A percentile compares a stretch with the other conserved stretches of the same genome.
phyloP scores from a whole-genome alignment of 345 rosid species.

The Gossypium stocksii region DNA sequence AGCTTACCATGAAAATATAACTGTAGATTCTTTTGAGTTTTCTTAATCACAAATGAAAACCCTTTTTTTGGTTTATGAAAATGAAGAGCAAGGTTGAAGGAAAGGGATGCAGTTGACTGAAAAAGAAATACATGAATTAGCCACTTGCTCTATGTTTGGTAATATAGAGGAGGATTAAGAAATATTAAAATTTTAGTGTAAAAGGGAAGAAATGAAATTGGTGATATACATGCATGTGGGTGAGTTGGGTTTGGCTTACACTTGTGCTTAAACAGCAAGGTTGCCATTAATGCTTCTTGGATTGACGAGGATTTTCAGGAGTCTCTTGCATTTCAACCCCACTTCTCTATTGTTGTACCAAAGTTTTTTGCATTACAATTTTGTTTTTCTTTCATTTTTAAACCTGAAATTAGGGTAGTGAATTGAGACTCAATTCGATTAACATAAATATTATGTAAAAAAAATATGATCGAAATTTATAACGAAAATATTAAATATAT shows the following conservation, averaged over 20 bases:
- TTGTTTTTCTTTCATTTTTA: neutral
- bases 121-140: neutral
- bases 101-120: neutral
- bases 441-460: no score
- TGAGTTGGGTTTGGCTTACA: neutral
- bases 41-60: neutral
- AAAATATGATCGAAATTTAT: accelerated
- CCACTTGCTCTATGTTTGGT: no score
- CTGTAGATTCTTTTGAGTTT: neutral
- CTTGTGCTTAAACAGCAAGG: neutral
- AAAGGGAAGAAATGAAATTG: neutral
- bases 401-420: neutral
- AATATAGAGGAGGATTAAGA: neutral
- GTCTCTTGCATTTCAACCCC: neutral
- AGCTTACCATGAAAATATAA: neutral
- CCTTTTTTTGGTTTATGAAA: neutral
- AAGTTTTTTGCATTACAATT: no score
- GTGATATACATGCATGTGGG: neutral
- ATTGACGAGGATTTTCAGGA: neutral
- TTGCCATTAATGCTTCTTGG: neutral
- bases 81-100: neutral
- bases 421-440: no score
- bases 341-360: neutral
- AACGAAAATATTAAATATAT: no score
- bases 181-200: neutral